phyloP scores from a whole-genome alignment of 805 yeast species.

The Kuraishia molischiana region DNA sequence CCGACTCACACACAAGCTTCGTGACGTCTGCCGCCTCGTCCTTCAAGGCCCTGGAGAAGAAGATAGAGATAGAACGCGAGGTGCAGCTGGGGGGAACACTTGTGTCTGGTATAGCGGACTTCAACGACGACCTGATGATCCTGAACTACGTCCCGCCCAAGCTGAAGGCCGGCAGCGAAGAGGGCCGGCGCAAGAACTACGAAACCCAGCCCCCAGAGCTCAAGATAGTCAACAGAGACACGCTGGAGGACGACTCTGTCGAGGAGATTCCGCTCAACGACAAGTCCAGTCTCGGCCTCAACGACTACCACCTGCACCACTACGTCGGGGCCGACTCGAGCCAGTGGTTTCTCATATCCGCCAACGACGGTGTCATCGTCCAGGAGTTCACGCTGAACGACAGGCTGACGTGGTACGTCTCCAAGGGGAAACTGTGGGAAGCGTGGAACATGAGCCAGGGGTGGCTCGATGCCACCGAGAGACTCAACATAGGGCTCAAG shows the following conservation, averaged over 20 bases:
- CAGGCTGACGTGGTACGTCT: slow-evolving; percentile 62
- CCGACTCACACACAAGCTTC: slow-evolving; percentile 15
- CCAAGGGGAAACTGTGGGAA: slow-evolving; percentile 39
- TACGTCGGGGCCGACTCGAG: slow-evolving; percentile 26
- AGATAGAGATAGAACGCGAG: slow-evolving; percentile 36
- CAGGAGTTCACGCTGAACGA: slow-evolving; percentile 63
- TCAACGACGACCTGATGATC: slow-evolving; percentile 56
- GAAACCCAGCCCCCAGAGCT: slow-evolving; percentile 58
- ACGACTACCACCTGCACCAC: slow-evolving; percentile 68
- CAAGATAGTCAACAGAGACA: slow-evolving; percentile 50
- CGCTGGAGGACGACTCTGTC: slow-evolving; percentile 66
- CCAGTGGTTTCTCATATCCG: slow-evolving; percentile 62
- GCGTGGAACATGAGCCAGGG: slow-evolving; percentile 76
- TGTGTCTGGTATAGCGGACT: slow-evolving; percentile 72
- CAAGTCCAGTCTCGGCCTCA: slow-evolving; percentile 52
- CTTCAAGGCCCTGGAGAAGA: slow-evolving; percentile 33
- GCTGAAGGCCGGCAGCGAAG: slow-evolving; percentile 7
- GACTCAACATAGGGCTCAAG: slow-evolving; percentile 51
- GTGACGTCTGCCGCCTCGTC: slow-evolving; percentile 47
- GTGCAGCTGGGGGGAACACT: slow-evolving; percentile 38
- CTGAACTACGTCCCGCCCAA: slow-evolving; percentile 39
- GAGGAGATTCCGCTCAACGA: slow-evolving; percentile 67
- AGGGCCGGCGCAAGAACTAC: neutral
- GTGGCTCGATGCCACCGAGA: slow-evolving; percentile 36
- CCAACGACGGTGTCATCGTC: slow-evolving; percentile 73